Evolutionary conservation across 768 basidiomycete species (phyloP).

Genomic region (Vararia minispora): DNA sequence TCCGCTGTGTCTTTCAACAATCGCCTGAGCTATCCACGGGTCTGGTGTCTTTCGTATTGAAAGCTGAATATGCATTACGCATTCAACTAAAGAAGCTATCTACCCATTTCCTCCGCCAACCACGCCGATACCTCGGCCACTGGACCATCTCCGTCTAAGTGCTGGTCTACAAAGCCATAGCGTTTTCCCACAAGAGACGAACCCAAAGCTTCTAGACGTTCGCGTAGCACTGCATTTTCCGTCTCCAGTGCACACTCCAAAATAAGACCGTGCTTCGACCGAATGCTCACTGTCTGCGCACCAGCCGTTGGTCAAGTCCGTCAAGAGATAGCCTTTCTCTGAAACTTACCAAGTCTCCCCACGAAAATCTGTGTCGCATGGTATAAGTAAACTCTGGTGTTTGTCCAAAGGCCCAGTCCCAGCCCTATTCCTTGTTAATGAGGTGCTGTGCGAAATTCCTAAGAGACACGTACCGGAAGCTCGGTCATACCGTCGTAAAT

Average conservation of each 20-base stretch:
- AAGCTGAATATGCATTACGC: too few species aligned
- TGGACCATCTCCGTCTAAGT: slow-evolving; percentile 2
- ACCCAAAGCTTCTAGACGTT: slow-evolving; percentile 18
- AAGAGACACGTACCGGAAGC: slow-evolving; percentile 41
- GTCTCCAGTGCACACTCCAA: slow-evolving; percentile 27
- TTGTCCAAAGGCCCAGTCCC: slow-evolving; percentile 91
- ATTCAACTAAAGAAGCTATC: too few species aligned
- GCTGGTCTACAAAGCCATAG: slow-evolving; percentile 28
- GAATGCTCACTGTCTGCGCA: slow-evolving; percentile 34
- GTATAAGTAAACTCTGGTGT: slow-evolving; percentile 86
- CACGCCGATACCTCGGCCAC: slow-evolving; percentile 20
- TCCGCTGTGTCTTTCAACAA: background rate
- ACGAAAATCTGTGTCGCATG: slow-evolving; percentile 24
- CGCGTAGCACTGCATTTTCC: slow-evolving; percentile 7
- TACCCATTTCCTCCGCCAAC: slow-evolving; percentile 22
- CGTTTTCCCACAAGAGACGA: slow-evolving; percentile 22
- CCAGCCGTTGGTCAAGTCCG: background rate
- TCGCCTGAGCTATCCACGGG: too few species aligned
- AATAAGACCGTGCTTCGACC: slow-evolving; percentile 58
- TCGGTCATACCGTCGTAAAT: slow-evolving; percentile 64
- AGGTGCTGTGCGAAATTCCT: background rate
- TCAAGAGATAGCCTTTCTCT: background rate
- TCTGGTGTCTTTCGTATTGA: too few species aligned
- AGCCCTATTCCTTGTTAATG: slow-evolving; percentile 57
- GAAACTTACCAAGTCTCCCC: slow-evolving; percentile 30